Evolutionary conservation across 225 moss, liverwort and hornwort genomes (phyloP), one percentile per base, ranked within the genome.

Genomic region (Sphagnum tenellum): DNA sequence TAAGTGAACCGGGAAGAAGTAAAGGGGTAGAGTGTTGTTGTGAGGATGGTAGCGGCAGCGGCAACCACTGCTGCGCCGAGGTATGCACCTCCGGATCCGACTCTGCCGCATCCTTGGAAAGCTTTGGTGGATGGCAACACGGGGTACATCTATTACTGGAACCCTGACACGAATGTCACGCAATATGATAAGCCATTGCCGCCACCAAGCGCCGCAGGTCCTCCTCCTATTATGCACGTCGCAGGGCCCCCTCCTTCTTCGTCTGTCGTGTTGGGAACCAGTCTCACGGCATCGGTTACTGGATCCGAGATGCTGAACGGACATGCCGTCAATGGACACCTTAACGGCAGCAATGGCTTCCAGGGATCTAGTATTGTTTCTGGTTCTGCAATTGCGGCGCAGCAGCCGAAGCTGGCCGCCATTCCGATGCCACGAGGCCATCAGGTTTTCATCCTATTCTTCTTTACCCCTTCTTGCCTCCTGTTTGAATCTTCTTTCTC

Each of bases 61-160:
- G 76, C 89, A 66, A 88, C 87, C 50, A 80, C 91, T 71, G 83
- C 94, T 55, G 89, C 80, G 58, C 94, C 94, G 69, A 79, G 94
- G 62, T 94, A 94, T 63, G 94, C 94, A 48, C 91, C 94, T 65
- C 77, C 86, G 1, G 94, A 94, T 78, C 83, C 88, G 56, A 88
- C 91, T 3, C 68, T 94, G 12, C 94, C 94, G 2, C 73, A 64
- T 5, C 94, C 94, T 4, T 94, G 94, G 94, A 94, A 79, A 75
- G 82, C 82, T 48, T 74, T 94, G 49, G 94, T 94, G 56, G 94
- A 94, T 76, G 94, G 94, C 13, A 84, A 67, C 60, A 94, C 91
- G 47, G 86, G 88, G 12, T 94, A 94, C 45, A 88, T 94, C 8
- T 94, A 94, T 59, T 94, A 89, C 48, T 94, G 94, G 94, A 91